Evolutionary conservation across 805 yeast genomes (phyloP).

Genomic region (Metschnikowia cubensis): DNA sequence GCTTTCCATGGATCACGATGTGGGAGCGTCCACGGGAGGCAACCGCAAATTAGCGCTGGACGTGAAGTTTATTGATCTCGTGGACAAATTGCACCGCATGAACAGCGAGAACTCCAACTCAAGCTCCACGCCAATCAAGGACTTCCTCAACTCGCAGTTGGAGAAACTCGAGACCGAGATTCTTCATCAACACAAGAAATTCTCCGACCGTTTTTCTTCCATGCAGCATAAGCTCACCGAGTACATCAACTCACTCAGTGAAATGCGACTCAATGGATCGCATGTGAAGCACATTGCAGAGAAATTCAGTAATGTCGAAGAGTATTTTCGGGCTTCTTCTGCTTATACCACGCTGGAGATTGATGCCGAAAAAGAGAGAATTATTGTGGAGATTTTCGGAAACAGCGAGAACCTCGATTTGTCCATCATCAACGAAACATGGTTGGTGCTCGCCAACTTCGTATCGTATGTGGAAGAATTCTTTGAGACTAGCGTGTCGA

Average conservation of each 20-base stretch:
- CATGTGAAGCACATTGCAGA: conserved; percentile 36
- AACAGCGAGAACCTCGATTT: conserved; percentile 39
- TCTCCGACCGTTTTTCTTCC: conserved; percentile 30
- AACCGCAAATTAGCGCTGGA: conserved; percentile 18
- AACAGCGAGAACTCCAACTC: conserved; percentile 17
- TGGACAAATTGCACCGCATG: conserved; percentile 37
- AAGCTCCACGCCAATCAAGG: conserved; percentile 29
- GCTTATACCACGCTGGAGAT: conserved; percentile 21
- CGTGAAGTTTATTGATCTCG: conserved; percentile 34
- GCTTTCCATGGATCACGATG: conserved; percentile 37
- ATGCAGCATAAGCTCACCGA: conserved; percentile 38
- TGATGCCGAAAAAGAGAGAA: conserved; percentile 25
- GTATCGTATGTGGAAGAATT: conserved; percentile 31
- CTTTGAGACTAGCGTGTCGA: conserved; percentile 26
- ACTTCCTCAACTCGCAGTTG: conserved; percentile 34
- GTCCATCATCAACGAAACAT: conserved; percentile 40
- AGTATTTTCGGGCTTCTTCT: conserved; percentile 29
- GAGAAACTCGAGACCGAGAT: conserved; percentile 29
- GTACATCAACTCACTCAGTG: conserved; percentile 31
- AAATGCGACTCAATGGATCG: conserved; percentile 32
- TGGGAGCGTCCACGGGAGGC: conserved; percentile 4
- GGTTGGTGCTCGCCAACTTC: conserved; percentile 39
- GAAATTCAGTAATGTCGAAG: conserved; percentile 35
- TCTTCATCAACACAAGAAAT: conserved; percentile 33
- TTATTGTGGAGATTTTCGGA: conserved; percentile 31